These are phyloP conservation scores for Rhizophagus sp. DNA, from an alignment of 192 early-diverging fungal genomes.

Conservation along the genomic window DNA sequence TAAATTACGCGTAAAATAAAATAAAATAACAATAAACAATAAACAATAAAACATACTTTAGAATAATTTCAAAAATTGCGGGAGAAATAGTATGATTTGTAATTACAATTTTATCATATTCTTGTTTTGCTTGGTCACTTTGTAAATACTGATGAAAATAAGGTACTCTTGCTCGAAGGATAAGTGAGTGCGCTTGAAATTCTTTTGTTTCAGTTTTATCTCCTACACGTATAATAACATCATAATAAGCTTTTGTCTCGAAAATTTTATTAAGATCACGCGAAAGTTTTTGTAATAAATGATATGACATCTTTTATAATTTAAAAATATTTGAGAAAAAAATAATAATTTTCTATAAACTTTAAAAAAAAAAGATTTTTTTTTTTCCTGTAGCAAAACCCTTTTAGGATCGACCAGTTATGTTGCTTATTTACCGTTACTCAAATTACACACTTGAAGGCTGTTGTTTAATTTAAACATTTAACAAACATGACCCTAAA, in stretches of 20 bases:
- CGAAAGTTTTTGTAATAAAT: slow-evolving; percentile 16
- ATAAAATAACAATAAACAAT: background rate
- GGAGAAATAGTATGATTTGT: background rate
- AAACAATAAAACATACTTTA: background rate
- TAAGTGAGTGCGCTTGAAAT: slow-evolving; percentile 13
- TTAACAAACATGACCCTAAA: too few species aligned
- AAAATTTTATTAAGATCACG: slow-evolving; percentile 13
- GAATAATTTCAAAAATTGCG: slow-evolving; percentile 22
- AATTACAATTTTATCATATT: slow-evolving; percentile 16
- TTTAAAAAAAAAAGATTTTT: too few species aligned
- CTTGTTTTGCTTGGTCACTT: background rate
- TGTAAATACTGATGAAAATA: slow-evolving; percentile 10
- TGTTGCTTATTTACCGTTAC: too few species aligned
- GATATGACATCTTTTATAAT: background rate
- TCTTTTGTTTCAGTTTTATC: background rate
- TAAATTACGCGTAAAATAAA: background rate
- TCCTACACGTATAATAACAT: slow-evolving; percentile 17
- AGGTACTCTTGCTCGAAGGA: slow-evolving; percentile 1
- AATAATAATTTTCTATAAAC: too few species aligned
- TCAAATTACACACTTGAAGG: too few species aligned
- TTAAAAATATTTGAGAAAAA: too few species aligned
- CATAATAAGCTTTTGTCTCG: slow-evolving; percentile 10
- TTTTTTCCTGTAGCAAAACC: too few species aligned
- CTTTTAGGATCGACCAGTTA: too few species aligned
- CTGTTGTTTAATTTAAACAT: too few species aligned